Base-by-base conservation (phyloP, 2,329 filamentous ascomycete genomes). In the Pyrenochaeta sp. region DNA sequence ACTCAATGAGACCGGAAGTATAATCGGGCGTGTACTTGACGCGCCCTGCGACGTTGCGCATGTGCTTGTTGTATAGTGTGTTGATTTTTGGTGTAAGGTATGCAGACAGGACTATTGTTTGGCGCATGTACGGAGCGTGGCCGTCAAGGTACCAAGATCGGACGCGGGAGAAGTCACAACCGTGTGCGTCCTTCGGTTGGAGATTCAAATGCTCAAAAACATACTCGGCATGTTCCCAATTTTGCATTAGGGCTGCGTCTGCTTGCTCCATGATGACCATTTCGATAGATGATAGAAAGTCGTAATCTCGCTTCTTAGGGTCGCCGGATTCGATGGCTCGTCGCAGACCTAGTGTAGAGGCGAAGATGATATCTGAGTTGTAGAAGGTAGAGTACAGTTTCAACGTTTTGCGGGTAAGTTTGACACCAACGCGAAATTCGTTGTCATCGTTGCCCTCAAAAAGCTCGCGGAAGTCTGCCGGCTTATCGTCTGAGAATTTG, bases 401-500 rank as follows among this genome's bases (percentile, higher is more conserved):
- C 73, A 98, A 84, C 0, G 93, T 96, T 79, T 97, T 98, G 60
- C 95, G 88, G 0, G 95, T 98, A 76, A 99, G 96, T 78, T 98
- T 99, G 73, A 99, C 79, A n/a, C 94, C 95, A 1, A 98, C 82
- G 2, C 94, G 88, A 80, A 98, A 99, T 86, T 96, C 95, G 79
- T 99, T 95, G 74, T 98, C 95, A 74, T 97, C 92, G 74, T 97
- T 98, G 58, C 95, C 95, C 60, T 90, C 90, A 72, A 99, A 99
- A 0, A 98, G 84, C 55, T 96, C 91, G 25, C 86, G 84, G 78
- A 96, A 98, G 75, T 98, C 95, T 2, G 89, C 90, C 0, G 95
- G 90, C 72, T 92, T 92, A 72, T 91, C 88, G 8, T 86, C 82
- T 27, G 89, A 87, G 66, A 92, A 90, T 39, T 86, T 87, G 58